These are phyloP conservation scores for Sporisorium sorghi DNA, from an alignment of 1,284 basidiomycete genomes.

Conservation along the genomic window DNA sequence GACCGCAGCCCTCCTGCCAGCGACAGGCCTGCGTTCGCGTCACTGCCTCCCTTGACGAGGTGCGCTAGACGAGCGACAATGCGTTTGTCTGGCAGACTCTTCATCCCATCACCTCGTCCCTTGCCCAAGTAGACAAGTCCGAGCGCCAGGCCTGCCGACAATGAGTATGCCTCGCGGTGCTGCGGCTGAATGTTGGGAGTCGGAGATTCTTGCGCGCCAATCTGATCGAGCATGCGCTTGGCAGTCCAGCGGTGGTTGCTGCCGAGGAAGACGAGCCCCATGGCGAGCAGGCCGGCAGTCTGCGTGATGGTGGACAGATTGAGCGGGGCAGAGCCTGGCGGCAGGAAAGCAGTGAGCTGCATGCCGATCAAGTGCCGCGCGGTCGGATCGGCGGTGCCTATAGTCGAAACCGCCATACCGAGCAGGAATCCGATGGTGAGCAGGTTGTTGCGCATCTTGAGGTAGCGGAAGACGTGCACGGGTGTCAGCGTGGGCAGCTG, in stretches of 20 bases:
- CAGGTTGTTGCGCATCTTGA: conserved; percentile 92
- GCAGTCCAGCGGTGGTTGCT: conserved; percentile 89
- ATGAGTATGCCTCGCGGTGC: conserved; percentile 85
- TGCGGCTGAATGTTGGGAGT: conserved; percentile 75
- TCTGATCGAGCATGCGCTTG: conserved; percentile 86
- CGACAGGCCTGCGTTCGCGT: neutral
- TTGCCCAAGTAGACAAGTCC: conserved; percentile 95
- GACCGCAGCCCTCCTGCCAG: neutral
- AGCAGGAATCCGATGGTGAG: conserved; percentile 93
- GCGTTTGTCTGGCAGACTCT: conserved; percentile 51
- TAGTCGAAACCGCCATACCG: conserved; percentile 88
- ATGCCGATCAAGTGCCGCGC: conserved; percentile 91
- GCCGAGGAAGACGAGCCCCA: conserved; percentile 90
- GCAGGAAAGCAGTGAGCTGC: conserved; percentile 90
- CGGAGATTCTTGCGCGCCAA: conserved; percentile 80
- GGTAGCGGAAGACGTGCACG: conserved; percentile 84
- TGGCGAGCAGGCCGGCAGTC: conserved; percentile 85
- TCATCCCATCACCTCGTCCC: conserved; percentile 57
- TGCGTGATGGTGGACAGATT: conserved; percentile 91
- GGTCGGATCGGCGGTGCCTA: conserved; percentile 86
- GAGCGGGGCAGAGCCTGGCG: conserved; percentile 85
- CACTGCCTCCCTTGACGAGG: conserved; percentile 36
- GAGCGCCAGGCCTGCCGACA: conserved; percentile 87
- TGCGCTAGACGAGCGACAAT: conserved; percentile 54
- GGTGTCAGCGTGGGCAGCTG: conserved; percentile 88